These are phyloP conservation scores for Bipolaris gigantea DNA, from an alignment of 2,329 filamentous ascomycete species.

Conservation along the genomic window DNA sequence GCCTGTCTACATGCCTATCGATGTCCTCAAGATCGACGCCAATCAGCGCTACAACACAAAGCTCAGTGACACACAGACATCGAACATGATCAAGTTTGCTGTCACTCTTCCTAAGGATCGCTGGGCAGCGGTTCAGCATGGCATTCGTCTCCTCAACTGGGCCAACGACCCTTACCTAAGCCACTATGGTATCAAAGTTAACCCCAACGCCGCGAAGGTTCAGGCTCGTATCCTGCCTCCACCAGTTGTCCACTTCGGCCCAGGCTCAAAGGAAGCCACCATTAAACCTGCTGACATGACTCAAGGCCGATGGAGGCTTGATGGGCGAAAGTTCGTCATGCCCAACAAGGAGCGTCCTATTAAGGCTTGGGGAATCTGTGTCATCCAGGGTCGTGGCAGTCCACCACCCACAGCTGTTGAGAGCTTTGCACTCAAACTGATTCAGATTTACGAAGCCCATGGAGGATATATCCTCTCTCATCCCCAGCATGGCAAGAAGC, in stretches of 20 bases:
- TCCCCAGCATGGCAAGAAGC: slow-evolving; percentile 33
- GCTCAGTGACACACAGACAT: slow-evolving; percentile 66
- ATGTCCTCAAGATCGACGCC: slow-evolving; percentile 55
- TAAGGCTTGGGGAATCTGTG: slow-evolving; percentile 73
- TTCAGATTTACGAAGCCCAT: slow-evolving; percentile 62
- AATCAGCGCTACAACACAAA: slow-evolving; percentile 63
- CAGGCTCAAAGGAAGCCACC: slow-evolving; percentile 26
- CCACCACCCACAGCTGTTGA: slow-evolving; percentile 51
- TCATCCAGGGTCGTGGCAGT: slow-evolving; percentile 59
- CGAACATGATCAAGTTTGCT: slow-evolving; percentile 89
- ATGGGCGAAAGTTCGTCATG: slow-evolving; percentile 70
- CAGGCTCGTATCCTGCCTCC: slow-evolving; percentile 71
- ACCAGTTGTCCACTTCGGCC: slow-evolving; percentile 70
- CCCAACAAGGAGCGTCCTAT: slow-evolving; percentile 63
- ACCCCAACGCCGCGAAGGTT: slow-evolving; percentile 60
- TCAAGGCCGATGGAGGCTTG: slow-evolving; percentile 82
- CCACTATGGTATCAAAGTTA: slow-evolving; percentile 74
- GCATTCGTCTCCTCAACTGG: slow-evolving; percentile 70
- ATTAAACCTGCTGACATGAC: slow-evolving; percentile 49
- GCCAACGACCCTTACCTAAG: slow-evolving; percentile 67
- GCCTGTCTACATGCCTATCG: slow-evolving; percentile 58
- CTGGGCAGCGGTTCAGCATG: slow-evolving; percentile 67
- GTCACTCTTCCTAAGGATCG: slow-evolving; percentile 75
- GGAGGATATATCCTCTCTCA: slow-evolving; percentile 57
- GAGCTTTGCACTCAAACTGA: slow-evolving; percentile 63